A percentile compares a stretch with the other conserved stretches of the same genome.
Conservation (phyloP, 257 asterid species). For the Capsicum rhomboideum region DNA sequence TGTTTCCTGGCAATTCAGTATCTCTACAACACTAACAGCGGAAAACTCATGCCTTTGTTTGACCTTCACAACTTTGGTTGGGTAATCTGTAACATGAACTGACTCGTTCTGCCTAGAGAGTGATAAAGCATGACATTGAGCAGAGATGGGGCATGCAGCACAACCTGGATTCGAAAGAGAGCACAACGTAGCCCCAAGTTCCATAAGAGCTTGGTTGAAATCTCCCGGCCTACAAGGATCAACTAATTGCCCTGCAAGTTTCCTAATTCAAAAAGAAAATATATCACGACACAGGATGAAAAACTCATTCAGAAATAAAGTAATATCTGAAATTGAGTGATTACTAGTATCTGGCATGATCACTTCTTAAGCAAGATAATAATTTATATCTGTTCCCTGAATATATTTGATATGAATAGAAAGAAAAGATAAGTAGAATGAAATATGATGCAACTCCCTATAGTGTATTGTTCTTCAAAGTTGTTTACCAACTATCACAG, state of each 20-base stretch:
- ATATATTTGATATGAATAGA: not conserved
- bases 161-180: conserved; percentile 53
- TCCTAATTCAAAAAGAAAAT: conserved; percentile 36
- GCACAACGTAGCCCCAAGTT: conserved; percentile 94
- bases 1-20: conserved; percentile 29
- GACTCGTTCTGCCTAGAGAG: conserved; percentile 46
- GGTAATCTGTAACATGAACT: conserved; percentile 73
- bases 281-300: not conserved
- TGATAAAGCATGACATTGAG: conserved; percentile 64
- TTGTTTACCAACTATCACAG: not conserved
- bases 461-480: not conserved
- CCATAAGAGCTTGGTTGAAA: conserved; percentile 96
- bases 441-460: not conserved
- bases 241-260: conserved; percentile 73
- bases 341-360: not conserved
- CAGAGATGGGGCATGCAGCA: conserved; percentile 65
- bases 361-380: not conserved
- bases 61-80: conserved; percentile 72
- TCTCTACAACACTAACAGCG: conserved; percentile 94
- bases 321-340: not conserved
- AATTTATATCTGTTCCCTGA: not conserved
- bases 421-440: not conserved
- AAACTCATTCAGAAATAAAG: not conserved
- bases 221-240: conserved; percentile 90
- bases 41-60: conserved; percentile 68